These are phyloP conservation scores for Pythium phragmiticola DNA, from an alignment of 352 stramenopile species.

Conservation along the genomic window DNA sequence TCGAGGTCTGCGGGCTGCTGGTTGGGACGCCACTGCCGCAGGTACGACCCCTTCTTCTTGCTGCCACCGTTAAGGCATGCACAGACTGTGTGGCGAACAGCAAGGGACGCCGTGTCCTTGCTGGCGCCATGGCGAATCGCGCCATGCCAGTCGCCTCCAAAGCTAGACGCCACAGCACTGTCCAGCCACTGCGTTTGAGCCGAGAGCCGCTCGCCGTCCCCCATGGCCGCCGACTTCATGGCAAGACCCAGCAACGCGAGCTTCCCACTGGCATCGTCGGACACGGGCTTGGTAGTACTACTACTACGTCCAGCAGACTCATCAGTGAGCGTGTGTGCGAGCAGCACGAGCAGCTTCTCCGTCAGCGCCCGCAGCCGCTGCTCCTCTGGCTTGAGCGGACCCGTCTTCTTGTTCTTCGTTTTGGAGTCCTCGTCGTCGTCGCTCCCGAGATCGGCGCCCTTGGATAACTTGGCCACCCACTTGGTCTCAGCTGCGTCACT, in stretches of 20 bases:
- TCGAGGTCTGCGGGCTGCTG: slow-evolving; percentile 60
- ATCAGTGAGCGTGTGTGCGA: slow-evolving; percentile 33
- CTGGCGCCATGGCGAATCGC: slow-evolving; percentile 65
- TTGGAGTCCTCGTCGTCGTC: slow-evolving; percentile 36
- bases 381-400: slow-evolving; percentile 49
- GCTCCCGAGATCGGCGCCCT: slow-evolving; percentile 47
- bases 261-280: slow-evolving; percentile 51
- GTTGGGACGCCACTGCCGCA: slow-evolving; percentile 71
- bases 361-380: slow-evolving; percentile 69
- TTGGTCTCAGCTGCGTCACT: slow-evolving; percentile 44
- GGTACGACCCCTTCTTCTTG: slow-evolving; percentile 20
- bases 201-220: slow-evolving; percentile 54
- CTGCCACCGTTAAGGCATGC: slow-evolving; percentile 14
- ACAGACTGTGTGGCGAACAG: slow-evolving; percentile 43
- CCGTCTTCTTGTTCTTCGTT: slow-evolving; percentile 42
- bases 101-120: slow-evolving; percentile 69
- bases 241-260: slow-evolving; percentile 59
- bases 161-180: slow-evolving; percentile 34
- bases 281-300: background rate
- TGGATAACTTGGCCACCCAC: slow-evolving; percentile 57
- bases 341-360: slow-evolving; percentile 64
- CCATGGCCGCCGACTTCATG: slow-evolving; percentile 56
- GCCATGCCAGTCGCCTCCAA: slow-evolving; percentile 71
- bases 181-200: slow-evolving; percentile 88
- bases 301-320: background rate